These are phyloP conservation scores for Rauvolfia tetraphylla DNA, from an alignment of 257 asterid genomes.

Conservation along the genomic window DNA sequence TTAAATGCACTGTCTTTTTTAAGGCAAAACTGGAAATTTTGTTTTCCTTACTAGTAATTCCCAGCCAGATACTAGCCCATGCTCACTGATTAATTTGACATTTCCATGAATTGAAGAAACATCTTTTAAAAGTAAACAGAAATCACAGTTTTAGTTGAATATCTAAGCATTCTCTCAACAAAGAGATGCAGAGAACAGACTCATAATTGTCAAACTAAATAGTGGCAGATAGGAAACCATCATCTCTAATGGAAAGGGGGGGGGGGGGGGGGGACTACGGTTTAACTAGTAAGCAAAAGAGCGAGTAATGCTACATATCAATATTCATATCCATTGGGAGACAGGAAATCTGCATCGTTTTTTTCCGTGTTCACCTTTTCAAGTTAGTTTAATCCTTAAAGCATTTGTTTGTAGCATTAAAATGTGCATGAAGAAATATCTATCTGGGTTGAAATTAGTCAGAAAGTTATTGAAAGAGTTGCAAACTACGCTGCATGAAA, in stretches of 20 bases:
- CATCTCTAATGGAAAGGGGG: too few species aligned
- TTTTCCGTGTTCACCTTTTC: background rate
- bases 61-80: too few species aligned
- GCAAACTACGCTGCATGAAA: constrained; percentile 29
- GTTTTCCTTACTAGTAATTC: too few species aligned
- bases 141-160: too few species aligned
- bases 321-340: background rate
- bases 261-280: background rate
- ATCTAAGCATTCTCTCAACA: too few species aligned
- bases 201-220: background rate
- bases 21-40: too few species aligned
- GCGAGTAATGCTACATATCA: background rate
- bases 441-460: background rate
- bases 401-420: background rate
- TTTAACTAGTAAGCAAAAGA: background rate
- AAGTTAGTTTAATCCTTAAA: background rate
- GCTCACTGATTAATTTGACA: too few species aligned
- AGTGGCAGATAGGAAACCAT: background rate
- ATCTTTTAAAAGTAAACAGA: too few species aligned
- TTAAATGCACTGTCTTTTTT: too few species aligned
- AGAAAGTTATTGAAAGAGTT: background rate
- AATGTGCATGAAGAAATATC: background rate
- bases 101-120: too few species aligned
- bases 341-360: background rate
- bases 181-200: background rate